Percentiles rank a stretch among this genome's conserved stretches.
Conservation (phyloP, 2,329 filamentous ascomycete genomes). For the Monosporascus sp. region DNA sequence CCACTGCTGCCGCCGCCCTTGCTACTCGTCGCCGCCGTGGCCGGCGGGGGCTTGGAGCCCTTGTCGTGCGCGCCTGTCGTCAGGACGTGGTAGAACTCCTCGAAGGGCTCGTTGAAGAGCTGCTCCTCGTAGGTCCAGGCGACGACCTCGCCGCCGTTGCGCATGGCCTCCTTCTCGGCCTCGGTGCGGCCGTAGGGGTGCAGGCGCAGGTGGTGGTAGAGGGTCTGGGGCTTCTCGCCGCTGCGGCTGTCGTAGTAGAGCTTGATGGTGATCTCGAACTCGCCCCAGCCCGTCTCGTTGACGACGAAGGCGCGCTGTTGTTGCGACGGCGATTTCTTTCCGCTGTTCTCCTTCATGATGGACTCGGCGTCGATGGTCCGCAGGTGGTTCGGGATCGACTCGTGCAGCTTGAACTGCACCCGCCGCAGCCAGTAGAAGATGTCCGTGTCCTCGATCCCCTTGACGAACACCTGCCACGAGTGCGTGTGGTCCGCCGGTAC, state of each 20-base stretch:
- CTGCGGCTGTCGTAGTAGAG: slow-evolving; percentile 86
- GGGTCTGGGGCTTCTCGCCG: slow-evolving; percentile 89
- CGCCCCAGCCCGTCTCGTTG: slow-evolving; percentile 92
- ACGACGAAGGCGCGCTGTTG: slow-evolving; percentile 63
- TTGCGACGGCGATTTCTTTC: slow-evolving; percentile 35
- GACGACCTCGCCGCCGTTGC: slow-evolving; percentile 59
- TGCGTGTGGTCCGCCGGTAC: slow-evolving; percentile 91
- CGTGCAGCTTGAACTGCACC: slow-evolving; percentile 96
- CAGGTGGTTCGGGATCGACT: slow-evolving; percentile 88
- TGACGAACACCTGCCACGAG: slow-evolving; percentile 92
- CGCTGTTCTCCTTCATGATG: slow-evolving; percentile 21
- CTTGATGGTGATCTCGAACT: slow-evolving; percentile 94
- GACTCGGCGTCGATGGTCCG: slow-evolving; percentile 53
- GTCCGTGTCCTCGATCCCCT: slow-evolving; percentile 81
- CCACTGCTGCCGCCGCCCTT: slow-evolving; percentile 55
- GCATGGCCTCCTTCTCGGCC: slow-evolving; percentile 59
- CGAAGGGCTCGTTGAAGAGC: slow-evolving; percentile 94
- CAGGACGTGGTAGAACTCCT: slow-evolving; percentile 82
- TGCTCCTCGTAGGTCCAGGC: slow-evolving; percentile 89
- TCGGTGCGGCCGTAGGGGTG: slow-evolving; percentile 86
- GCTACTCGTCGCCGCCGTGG: slow-evolving; percentile 25
- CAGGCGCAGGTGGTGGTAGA: slow-evolving; percentile 87
- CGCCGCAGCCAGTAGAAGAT: slow-evolving; percentile 95
- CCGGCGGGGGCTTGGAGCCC: slow-evolving; percentile 20
- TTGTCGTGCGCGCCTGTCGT: slow-evolving; percentile 63